Evolutionary conservation across 164 flowering plant genomes (phyloP).

Genomic region (Aristolochia californica): DNA sequence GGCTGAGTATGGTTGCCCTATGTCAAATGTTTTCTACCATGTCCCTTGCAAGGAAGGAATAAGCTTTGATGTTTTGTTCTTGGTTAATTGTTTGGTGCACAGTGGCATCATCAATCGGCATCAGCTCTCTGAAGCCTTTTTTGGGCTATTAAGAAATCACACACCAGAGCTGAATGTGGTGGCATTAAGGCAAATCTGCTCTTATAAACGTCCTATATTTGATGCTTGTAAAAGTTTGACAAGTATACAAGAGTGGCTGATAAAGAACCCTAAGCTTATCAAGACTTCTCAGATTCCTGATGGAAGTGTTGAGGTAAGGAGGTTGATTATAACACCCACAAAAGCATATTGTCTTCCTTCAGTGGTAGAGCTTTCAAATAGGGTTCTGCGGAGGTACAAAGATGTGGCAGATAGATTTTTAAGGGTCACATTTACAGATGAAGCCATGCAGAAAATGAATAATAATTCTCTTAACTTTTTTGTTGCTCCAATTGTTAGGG

Average conservation of each 20-base stretch:
- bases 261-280: conserved; percentile 51
- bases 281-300: conserved; percentile 24
- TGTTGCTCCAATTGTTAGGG: conserved; percentile 57
- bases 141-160: conserved; percentile 43
- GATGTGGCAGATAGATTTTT: conserved; percentile 63
- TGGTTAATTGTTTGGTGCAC: conserved; percentile 74
- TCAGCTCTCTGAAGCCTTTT: conserved; percentile 54
- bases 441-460: conserved; percentile 65
- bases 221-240: conserved; percentile 49
- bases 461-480: conserved; percentile 35
- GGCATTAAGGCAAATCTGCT: conserved; percentile 57
- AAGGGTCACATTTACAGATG: conserved; percentile 95
- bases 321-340: conserved; percentile 78
- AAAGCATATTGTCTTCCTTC: conserved; percentile 91
- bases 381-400: conserved; percentile 69
- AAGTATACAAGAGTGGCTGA: conserved; percentile 55
- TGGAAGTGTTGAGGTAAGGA: conserved; percentile 61
- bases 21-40: conserved; percentile 49
- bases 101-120: conserved; percentile 67
- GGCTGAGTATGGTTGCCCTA: conserved; percentile 42
- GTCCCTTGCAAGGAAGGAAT: conserved; percentile 35
- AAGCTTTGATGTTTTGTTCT: conserved; percentile 49
- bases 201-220: conserved; percentile 44
- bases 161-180: conserved; percentile 42
- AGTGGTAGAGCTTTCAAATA: conserved; percentile 80